Evolutionary conservation across 2,329 filamentous ascomycete genomes (phyloP).

Genomic region (Ophiostoma sp.): DNA sequence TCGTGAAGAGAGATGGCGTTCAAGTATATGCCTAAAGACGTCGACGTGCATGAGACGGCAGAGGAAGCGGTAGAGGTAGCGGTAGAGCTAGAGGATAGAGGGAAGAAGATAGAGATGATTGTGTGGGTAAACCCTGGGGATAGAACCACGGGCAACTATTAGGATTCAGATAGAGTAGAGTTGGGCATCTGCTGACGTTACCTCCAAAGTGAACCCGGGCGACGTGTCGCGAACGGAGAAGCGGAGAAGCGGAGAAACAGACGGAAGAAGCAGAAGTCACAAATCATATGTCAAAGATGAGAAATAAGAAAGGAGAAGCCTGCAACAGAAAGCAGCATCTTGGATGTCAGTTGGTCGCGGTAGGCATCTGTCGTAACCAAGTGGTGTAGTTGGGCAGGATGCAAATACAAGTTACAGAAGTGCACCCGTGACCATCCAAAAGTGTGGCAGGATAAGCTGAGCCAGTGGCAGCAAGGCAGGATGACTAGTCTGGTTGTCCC

Average conservation of each 20-base stretch:
- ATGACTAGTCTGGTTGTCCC: too few species aligned
- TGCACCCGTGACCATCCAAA: background rate
- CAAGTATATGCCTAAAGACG: background rate
- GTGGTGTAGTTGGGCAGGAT: constrained; percentile 3
- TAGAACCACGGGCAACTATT: background rate
- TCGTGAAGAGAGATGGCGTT: background rate
- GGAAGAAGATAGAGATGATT: background rate
- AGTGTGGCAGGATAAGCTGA: constrained; percentile 2
- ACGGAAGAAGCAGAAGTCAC: too few species aligned
- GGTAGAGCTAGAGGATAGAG: background rate
- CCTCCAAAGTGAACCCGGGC: too few species aligned
- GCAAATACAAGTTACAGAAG: background rate
- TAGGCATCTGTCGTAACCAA: background rate
- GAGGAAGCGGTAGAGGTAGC: background rate
- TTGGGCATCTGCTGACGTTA: too few species aligned
- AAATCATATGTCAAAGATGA: too few species aligned
- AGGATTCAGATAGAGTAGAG: too few species aligned
- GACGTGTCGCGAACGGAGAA: too few species aligned
- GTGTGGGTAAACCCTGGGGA: constrained; percentile 8
- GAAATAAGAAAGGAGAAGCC: too few species aligned
- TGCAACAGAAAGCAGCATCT: too few species aligned
- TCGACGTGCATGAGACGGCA: constrained; percentile 5
- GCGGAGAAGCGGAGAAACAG: too few species aligned
- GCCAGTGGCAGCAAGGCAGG: background rate
- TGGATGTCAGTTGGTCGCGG: too few species aligned